Evolutionary conservation across 1,284 basidiomycete genomes (phyloP).

Genomic region (Microbotryum violaceum): DNA sequence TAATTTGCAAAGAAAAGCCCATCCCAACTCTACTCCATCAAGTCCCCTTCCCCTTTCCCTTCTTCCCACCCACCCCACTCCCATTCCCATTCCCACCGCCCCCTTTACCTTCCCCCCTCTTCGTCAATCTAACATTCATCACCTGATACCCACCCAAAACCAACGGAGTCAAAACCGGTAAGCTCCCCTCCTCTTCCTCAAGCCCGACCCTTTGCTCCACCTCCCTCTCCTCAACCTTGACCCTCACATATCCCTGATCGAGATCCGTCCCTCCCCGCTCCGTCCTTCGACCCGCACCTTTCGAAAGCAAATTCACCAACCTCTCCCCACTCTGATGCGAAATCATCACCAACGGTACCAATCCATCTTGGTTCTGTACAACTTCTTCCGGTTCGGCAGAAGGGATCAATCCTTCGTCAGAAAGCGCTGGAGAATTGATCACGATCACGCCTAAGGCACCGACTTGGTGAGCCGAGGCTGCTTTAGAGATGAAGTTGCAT

Average conservation of each 20-base stretch:
- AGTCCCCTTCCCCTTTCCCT: too few relatives aligned
- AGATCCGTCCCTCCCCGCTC: background rate
- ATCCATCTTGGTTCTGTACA: conserved; percentile 3
- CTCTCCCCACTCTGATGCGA: conserved; percentile 12
- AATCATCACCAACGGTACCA: conserved; percentile 28
- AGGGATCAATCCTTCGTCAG: conserved; percentile 25
- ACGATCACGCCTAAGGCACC: conserved; percentile 32
- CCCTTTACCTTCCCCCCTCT: too few relatives aligned
- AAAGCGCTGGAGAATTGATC: conserved; percentile 4
- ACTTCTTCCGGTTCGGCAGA: conserved; percentile 17
- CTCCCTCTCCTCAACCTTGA: conserved; percentile 34
- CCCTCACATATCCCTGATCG: conserved; percentile 30
- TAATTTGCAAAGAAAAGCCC: too few relatives aligned
- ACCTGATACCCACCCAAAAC: conserved; percentile 22
- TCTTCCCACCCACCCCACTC: too few relatives aligned
- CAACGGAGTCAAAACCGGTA: conserved; percentile 5
- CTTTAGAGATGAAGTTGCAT: conserved; percentile 34
- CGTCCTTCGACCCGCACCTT: background rate
- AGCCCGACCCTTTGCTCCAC: too few relatives aligned
- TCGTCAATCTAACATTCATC: conserved; percentile 17
- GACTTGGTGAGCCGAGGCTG: conserved; percentile 23
- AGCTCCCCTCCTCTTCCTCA: conserved; percentile 24
- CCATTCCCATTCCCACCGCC: too few relatives aligned
- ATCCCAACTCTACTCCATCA: too few relatives aligned
- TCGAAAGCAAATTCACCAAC: conserved; percentile 16